Conservation (phyloP, 2,329 filamentous ascomycete species). For the Epichloe amarillans region DNA sequence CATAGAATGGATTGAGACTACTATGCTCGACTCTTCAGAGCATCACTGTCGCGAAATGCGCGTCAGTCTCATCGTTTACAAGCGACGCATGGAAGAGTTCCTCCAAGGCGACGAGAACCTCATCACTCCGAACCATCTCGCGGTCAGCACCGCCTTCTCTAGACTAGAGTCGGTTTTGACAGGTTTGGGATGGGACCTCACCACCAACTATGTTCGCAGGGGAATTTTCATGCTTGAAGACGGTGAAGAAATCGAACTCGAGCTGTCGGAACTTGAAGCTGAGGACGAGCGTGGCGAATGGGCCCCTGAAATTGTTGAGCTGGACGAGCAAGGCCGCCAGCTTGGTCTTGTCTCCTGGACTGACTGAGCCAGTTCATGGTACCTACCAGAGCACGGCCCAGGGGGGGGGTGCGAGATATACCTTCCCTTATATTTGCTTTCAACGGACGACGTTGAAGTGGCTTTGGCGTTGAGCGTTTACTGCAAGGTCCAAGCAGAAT, state of each 20-base stretch:
- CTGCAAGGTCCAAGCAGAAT: too few species aligned
- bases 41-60: constrained; percentile 24
- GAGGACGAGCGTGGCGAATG: constrained; percentile 43
- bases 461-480: not conserved
- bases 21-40: constrained; percentile 25
- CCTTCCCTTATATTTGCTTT: not conserved
- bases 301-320: constrained; percentile 37
- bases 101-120: constrained; percentile 22
- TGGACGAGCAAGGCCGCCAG: constrained; percentile 39
- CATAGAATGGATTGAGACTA: constrained; percentile 32
- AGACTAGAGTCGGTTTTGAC: constrained; percentile 19
- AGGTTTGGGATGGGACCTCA: constrained; percentile 43
- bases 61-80: constrained; percentile 39
- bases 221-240: constrained; percentile 39
- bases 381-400: not conserved
- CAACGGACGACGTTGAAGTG: not conserved
- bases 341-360: constrained; percentile 37
- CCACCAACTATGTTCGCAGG: constrained; percentile 32
- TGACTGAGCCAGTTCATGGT: constrained; percentile 11
- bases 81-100: constrained; percentile 35
- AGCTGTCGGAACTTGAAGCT: constrained; percentile 36
- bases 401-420: not conserved
- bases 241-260: constrained; percentile 34
- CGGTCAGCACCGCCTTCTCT: constrained; percentile 33
- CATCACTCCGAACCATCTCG: constrained; percentile 25